Base-by-base conservation (phyloP, 768 basidiomycete genomes). In the Cystoderma amianthinum region DNA sequence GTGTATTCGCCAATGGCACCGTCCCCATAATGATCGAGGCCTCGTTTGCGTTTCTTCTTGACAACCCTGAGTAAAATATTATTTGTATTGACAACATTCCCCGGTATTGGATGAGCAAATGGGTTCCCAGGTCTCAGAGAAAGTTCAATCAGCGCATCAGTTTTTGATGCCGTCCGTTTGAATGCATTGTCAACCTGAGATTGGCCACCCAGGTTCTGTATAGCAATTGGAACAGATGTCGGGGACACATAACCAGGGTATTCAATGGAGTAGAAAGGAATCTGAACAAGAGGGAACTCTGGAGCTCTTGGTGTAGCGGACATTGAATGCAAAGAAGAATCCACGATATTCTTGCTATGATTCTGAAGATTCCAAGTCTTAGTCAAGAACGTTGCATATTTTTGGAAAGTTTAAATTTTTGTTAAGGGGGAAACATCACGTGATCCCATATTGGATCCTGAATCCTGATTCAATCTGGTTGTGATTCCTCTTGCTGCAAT, bases 41-140 rank as follows among this genome's bases (percentile, higher is more conserved):
- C 58, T 39, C 52, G 55, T 51, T 73, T 81, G 43, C 78, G 68
- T 50, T 72, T 84, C 48, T 84, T 69, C 62, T 79, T 90, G 4
- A 79, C 77, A n/a, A 97, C 71, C 57, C 83, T 93, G 32, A 97
- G 60, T 2, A 97, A 57, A n/a, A 98, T 68, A 46, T 91, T 95
- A 53, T 78, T 82, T 38, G 84, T 85, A 13, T 68, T 60, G 25
- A 85, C 78, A 6, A 87, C 71, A 47, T 92, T 84, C 1, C 93
- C 94, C 2, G 82, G 76, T 7, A 96, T 69, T 1, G 91, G 88
- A 56, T 95, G 92, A 1, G 83, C 73, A 52, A 87, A 92, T 1
- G 82, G 76, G 43, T 89, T 84, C 2, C 70, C 76, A 1, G 84
- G 79, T 41, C 81, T 74, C 39, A 95, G 69, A 38, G 74, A 74